These are phyloP conservation scores for Aspergillus bridgeri DNA, from an alignment of 495 filamentous ascomycete species.

Conservation along the genomic window DNA sequence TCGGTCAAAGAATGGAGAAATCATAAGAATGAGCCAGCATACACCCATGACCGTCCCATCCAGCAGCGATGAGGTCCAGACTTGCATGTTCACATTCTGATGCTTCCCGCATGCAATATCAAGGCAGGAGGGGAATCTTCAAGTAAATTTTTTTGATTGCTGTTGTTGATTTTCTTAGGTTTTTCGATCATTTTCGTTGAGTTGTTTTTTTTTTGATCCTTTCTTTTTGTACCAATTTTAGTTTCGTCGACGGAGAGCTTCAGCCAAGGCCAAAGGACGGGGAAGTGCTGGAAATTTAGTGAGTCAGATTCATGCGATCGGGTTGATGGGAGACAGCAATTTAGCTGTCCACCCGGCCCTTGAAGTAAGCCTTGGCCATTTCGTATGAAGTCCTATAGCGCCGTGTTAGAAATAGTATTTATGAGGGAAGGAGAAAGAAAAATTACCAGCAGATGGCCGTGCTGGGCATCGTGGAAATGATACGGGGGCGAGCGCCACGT, in stretches of 20 bases:
- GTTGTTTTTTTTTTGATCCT: constrained; percentile 2
- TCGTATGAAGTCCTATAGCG: constrained; percentile 65
- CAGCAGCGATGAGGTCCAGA: not conserved
- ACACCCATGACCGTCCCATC: not conserved
- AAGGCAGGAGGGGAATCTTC: not conserved
- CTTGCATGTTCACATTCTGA: not conserved
- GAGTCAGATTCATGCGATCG: constrained; percentile 18
- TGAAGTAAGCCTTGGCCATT: constrained; percentile 74
- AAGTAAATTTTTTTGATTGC: not conserved
- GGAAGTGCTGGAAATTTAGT: constrained; percentile 1
- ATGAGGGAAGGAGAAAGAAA: constrained; percentile 16
- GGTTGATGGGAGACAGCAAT: constrained; percentile 6
- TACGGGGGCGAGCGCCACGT: constrained; percentile 83
- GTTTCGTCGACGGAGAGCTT: not conserved
- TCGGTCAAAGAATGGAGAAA: not conserved
- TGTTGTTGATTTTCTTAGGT: not conserved
- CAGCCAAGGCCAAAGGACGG: not conserved
- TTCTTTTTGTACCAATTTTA: constrained; percentile 6
- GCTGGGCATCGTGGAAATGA: constrained; percentile 96
- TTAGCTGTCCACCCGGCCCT: constrained; percentile 36
- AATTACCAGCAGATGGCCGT: constrained; percentile 98
- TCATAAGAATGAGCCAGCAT: not conserved
- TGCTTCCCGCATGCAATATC: not conserved
- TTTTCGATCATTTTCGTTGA: not conserved
- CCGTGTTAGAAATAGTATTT: constrained; percentile 17